Percentiles rank a stretch among this genome's conserved stretches.
Conservation (phyloP, 1,284 basidiomycete genomes). For the Marasmius fiardii region DNA sequence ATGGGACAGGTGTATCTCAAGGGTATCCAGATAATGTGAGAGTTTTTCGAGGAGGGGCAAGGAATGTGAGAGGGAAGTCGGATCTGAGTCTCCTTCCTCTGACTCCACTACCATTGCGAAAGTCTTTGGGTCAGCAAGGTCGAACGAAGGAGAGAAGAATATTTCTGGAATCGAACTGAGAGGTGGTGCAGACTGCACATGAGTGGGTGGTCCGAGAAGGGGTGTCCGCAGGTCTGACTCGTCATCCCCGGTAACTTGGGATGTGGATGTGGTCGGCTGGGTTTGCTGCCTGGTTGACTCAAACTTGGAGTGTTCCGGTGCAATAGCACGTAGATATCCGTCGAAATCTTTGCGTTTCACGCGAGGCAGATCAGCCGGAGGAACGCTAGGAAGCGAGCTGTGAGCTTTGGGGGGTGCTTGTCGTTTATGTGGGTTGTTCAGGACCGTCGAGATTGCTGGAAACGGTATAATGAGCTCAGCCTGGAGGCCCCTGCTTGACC, state of each 20-base stretch:
- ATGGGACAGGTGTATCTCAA: conserved; percentile 92
- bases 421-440: conserved; percentile 64
- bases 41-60: conserved; percentile 86
- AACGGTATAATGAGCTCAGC: conserved; percentile 3
- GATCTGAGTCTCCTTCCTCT: conserved; percentile 37
- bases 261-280: too few relatives aligned
- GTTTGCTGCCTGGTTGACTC: too few relatives aligned
- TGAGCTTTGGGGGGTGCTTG: conserved; percentile 86
- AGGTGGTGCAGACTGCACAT: conserved; percentile 22
- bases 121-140: conserved; percentile 82
- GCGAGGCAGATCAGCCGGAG: conserved; percentile 71
- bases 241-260: conserved; percentile 16
- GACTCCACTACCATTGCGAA: conserved; percentile 82
- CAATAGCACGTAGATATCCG: conserved; percentile 70
- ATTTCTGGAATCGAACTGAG: conserved; percentile 78
- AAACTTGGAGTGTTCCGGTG: conserved; percentile 76
- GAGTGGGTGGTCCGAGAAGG: conserved; percentile 45
- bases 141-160: conserved; percentile 80
- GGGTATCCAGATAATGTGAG: conserved; percentile 89
- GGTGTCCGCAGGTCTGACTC: conserved; percentile 10
- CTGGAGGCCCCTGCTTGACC: neutral
- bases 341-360: conserved; percentile 85
- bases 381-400: conserved; percentile 69
- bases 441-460: conserved; percentile 44
- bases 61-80: conserved; percentile 59